A percentile compares a stretch with the other conserved stretches of the same genome.
These are phyloP conservation scores for Nemania sp. DNA, from an alignment of 2,329 filamentous ascomycete genomes.

Conservation along the genomic window DNA sequence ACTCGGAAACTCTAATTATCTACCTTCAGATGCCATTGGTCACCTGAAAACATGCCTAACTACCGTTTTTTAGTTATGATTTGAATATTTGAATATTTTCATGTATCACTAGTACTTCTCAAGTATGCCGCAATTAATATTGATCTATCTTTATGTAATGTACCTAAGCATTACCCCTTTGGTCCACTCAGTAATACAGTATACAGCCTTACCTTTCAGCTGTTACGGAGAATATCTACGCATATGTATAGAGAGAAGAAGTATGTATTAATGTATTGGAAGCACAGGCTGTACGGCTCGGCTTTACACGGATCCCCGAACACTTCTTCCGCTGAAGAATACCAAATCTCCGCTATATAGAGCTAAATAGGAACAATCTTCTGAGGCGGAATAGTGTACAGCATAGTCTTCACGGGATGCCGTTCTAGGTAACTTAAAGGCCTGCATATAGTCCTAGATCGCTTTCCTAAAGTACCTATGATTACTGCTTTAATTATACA, in stretches of 20 bases:
- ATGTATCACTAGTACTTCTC: background rate
- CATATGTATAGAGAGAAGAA: too few relatives aligned
- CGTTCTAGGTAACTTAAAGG: background rate
- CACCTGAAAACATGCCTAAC: background rate
- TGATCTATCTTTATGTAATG: background rate
- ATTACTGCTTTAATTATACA: background rate
- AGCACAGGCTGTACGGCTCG: too few relatives aligned
- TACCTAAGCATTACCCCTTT: background rate
- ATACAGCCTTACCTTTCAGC: constrained; percentile 21
- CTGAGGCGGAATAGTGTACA: background rate
- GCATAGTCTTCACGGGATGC: background rate
- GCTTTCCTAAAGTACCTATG: background rate
- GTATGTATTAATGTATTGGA: too few relatives aligned
- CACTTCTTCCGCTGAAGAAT: too few relatives aligned
- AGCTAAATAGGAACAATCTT: background rate
- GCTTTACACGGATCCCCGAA: too few relatives aligned
- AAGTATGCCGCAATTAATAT: background rate
- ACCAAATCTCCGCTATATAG: background rate
- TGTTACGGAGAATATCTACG: background rate
- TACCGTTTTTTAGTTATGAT: background rate
- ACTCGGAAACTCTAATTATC: background rate
- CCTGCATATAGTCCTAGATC: background rate
- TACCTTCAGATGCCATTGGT: background rate
- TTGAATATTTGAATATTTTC: background rate
- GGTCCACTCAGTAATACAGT: background rate